phyloP scores from a whole-genome alignment of 1,139 yeast species.

The Fermentozyma sake region DNA sequence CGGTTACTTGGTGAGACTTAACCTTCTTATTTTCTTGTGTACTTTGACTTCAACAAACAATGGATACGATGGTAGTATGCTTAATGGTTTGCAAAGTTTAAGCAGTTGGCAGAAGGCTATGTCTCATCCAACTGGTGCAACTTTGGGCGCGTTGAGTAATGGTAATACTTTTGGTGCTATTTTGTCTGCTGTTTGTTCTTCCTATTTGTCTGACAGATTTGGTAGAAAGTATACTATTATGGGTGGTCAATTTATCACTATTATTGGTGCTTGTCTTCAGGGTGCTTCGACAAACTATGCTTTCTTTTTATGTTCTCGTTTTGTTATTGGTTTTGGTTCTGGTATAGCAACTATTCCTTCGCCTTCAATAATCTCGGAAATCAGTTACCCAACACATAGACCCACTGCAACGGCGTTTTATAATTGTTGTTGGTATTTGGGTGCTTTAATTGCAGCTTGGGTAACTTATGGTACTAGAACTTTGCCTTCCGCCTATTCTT shows the following conservation, averaged over 20 bases:
- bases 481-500: conserved; percentile 24
- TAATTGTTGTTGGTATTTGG: conserved; percentile 42
- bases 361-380: conserved; percentile 37
- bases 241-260: conserved; percentile 9
- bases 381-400: conserved; percentile 47
- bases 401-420: conserved; percentile 41
- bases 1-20: conserved; percentile 7
- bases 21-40: conserved; percentile 12
- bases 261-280: conserved; percentile 27
- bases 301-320: conserved; percentile 34
- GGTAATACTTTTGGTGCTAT: conserved; percentile 20
- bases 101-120: conserved; percentile 13
- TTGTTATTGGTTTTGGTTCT: conserved; percentile 41
- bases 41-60: conserved; percentile 19
- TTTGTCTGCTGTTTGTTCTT: conserved; percentile 23
- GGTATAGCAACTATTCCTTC: conserved; percentile 36
- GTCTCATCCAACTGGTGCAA: conserved; percentile 16
- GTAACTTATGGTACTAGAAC: conserved; percentile 44
- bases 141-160: conserved; percentile 18
- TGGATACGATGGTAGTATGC: conserved; percentile 20
- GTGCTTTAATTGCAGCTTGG: conserved; percentile 55
- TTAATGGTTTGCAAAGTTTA: conserved; percentile 19
- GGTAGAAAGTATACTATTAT: conserved; percentile 36
- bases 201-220: conserved; percentile 33
- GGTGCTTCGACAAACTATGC: conserved; percentile 32